Base-by-base conservation (phyloP, 2,329 filamentous ascomycete genomes). In the Aspergillus sclerotialis region DNA sequence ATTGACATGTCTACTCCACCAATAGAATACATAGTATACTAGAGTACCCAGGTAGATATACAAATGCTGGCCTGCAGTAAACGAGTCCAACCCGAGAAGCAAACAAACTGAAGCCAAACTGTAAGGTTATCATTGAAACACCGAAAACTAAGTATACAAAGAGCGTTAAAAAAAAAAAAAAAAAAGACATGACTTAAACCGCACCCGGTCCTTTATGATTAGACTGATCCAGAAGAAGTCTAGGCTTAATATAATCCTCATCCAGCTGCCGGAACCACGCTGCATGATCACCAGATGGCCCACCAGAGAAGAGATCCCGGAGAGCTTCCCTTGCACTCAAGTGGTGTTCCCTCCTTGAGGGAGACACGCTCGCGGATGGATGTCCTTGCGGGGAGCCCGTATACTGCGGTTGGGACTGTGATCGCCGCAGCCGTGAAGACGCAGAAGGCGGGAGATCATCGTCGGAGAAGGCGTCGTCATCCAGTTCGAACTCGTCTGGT, bases 161-260 rank as follows among this genome's bases (percentile, higher is more conserved):
- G 14, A 26, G n/a, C n/a, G n/a, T n/a, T n/a, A n/a, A n/a, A n/a
- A n/a, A n/a, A n/a, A n/a, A n/a, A n/a, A n/a, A n/a, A n/a, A n/a
- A n/a, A n/a, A n/a, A n/a, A n/a, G n/a, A n/a, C n/a, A n/a, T n/a
- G n/a, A n/a, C n/a, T 50, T 46, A 64, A 39, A 64, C 61, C 21
- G 59, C 59, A 8, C 59, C 60, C 28, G 60, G 61, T 3, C 61
- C 62, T 41, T 64, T 64, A 39, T 64, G 58, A 24, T 61, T 60
- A 16, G 61, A 63, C 29, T 82, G 83, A 63, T 95, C 89, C 13
- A 96, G 73, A 45, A 96, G 63, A 36, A 96, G 65, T 55, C 82
- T 85, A 12, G 90, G 90, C 69, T 96, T 96, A 62, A 96, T 89
- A 59, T 88, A 95, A 40, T 89, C 87, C 61, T 98, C 92, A 58